Evolutionary conservation across 495 filamentous ascomycete species (phyloP).

Genomic region (Penicillium waksmanii): DNA sequence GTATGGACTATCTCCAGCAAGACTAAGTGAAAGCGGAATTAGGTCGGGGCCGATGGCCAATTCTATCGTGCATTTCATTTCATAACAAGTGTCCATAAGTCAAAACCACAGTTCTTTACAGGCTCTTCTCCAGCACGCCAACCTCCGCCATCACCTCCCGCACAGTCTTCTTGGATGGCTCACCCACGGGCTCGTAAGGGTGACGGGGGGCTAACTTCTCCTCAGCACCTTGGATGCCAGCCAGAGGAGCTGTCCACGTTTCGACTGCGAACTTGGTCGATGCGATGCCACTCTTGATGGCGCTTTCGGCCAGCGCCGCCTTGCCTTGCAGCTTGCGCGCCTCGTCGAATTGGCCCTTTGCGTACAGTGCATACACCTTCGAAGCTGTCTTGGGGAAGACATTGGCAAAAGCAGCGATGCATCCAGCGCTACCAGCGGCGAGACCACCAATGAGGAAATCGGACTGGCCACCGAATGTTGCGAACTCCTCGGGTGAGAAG

Average conservation of each 20-base stretch:
- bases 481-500: conserved; percentile 59
- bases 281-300: conserved; percentile 75
- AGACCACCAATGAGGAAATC: conserved; percentile 69
- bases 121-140: conserved; percentile 22
- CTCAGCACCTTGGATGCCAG: conserved; percentile 26
- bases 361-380: conserved; percentile 66
- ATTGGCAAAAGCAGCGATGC: conserved; percentile 70
- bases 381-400: conserved; percentile 67
- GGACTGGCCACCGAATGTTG: conserved; percentile 69
- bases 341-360: conserved; percentile 62
- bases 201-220: conserved; percentile 51
- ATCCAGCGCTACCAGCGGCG: conserved; percentile 48
- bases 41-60: too few species aligned
- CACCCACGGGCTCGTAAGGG: conserved; percentile 55
- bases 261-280: conserved; percentile 66
- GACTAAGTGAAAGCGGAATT: too few species aligned
- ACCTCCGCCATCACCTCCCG: conserved; percentile 45
- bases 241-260: conserved; percentile 28
- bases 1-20: too few species aligned
- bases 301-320: conserved; percentile 78
- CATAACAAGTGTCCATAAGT: conserved; percentile 3
- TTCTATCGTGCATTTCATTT: conserved; percentile 4
- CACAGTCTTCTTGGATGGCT: conserved; percentile 52
- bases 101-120: conserved; percentile 4
- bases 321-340: conserved; percentile 72